Evolutionary conservation across 1,139 yeast species (phyloP), one percentile per base, ranked within the genome.

Genomic region (Pichia sp.): DNA sequence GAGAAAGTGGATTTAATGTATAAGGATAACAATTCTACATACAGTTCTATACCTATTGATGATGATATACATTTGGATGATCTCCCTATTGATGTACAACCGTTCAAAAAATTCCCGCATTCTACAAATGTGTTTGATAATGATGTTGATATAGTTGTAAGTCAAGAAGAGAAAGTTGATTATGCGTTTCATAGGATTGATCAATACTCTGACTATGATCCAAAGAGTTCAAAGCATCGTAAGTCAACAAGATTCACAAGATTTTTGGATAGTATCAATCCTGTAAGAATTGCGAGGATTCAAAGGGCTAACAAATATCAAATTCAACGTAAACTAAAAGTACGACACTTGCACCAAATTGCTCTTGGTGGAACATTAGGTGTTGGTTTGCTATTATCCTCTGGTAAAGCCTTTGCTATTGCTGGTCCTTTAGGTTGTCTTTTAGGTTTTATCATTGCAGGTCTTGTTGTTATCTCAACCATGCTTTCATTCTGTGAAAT

Each of bases 341-440:
- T 81, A 10, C 65, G 93, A 24, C 94, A 85, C 58, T 63, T 84
- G 19, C 88, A 83, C 56, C 80, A 84, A 79, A 79, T 85, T 37
- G 84, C 94, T 0, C 67, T 86, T 34, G 91, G 93, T 3, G 93
- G 91, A 1, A 82, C 91, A 0, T 63, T 84, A 5, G 95, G 95
- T 1, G 89, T 84, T n/a, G 94, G 95, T 0, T 61, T 84, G 15
- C 71, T 84, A 49, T 64, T 84, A 33, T 80, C 83, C 38, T 72
- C 84, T n/a, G 94, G 95, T 1, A 80, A 81, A 51, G 84, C 88
- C 1, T 69, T 86, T 39, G 71, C 81, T 22, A 77, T 79, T 17
- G 82, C 89, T 3, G 96, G 96, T 3, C 95, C 95, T 0, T 64
- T 85, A 43, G 95, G 95, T 0, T 74, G 88, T 2, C 59, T 84